Percentiles rank a stretch among this genome's conserved stretches.
phyloP scores from a whole-genome alignment of 2,329 filamentous ascomycete species.

The Calonectria leucothoes region DNA sequence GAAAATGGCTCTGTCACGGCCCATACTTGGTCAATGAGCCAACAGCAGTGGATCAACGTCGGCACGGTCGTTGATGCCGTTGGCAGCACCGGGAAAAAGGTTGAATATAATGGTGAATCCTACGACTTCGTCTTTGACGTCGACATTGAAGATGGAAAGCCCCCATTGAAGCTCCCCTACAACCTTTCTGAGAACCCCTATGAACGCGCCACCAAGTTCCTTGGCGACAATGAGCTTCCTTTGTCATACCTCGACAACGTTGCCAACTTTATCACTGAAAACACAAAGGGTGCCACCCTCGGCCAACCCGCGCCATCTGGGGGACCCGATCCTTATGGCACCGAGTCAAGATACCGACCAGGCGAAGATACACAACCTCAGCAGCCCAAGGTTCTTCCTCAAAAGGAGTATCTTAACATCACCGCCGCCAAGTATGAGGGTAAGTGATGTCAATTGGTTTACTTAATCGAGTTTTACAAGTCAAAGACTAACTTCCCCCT shows the following conservation, averaged over 20 bases:
- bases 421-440: conserved; percentile 76
- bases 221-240: conserved; percentile 88
- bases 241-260: conserved; percentile 91
- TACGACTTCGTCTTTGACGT: conserved; percentile 98
- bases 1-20: conserved; percentile 84
- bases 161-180: conserved; percentile 91
- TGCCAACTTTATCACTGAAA: conserved; percentile 90
- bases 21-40: conserved; percentile 83
- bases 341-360: conserved; percentile 82
- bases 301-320: conserved; percentile 67
- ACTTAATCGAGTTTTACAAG: neutral
- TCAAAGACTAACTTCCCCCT: conserved; percentile 35
- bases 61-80: conserved; percentile 95
- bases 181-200: conserved; percentile 94
- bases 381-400: conserved; percentile 75
- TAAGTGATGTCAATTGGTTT: conserved; percentile 36
- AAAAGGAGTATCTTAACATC: conserved; percentile 83
- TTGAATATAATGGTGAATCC: conserved; percentile 82
- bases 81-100: conserved; percentile 83
- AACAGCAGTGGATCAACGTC: conserved; percentile 84
- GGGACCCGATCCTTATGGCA: conserved; percentile 79
- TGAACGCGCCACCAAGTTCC: conserved; percentile 90
- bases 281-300: conserved; percentile 88
- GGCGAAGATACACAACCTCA: conserved; percentile 59
- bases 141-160: conserved; percentile 94